Base-by-base conservation (phyloP, 2,329 filamentous ascomycete species). In the Pestalotiopsis sp. region DNA sequence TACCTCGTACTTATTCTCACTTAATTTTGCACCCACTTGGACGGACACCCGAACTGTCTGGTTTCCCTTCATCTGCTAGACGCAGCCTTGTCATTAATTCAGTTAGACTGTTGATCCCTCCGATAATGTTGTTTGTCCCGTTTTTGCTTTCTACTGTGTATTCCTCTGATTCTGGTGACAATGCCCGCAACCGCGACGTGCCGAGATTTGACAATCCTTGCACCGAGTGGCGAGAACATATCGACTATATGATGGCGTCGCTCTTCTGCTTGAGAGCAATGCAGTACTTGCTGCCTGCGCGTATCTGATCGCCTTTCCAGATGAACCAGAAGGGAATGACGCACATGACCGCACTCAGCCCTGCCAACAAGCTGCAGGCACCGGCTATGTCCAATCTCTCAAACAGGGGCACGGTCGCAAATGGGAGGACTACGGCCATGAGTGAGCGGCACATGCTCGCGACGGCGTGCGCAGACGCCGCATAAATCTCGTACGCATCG, bases 401-500 rank as follows among this genome's bases (percentile, higher is more conserved):
- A 69, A 88, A 88, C 83, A 88, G 86, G 69, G 80, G 81, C 1
- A 79, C 77, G 3, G 85, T 84, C 11, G 85, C 85, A 23, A 92
- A 80, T 3, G 89, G 89, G 60, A 92, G 81, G 1, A 90, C 80
- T 0, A 84, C 84, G 1, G 86, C 87, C 12, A 87, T 79, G 3
- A 87, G 73, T 25, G 83, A 86, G 2, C 87, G 81, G 61, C 81
- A 79, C 61, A 83, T 84, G 5, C 82, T 84, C 0, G 85, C 80
- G 0, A 86, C 85, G 0, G 86, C 86, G 66, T 87, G 82, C 2
- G 85, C 87, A 23, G 83, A 86, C 1, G 87, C 87, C 0, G 89
- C 88, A 73, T 87, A 92, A 58, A 89, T 85, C 71, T 89, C 86
- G 78, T 92, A 92, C n/a, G 90, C 89, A 72, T 92, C 90, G 38